phyloP scores from a whole-genome alignment of 2,329 filamentous ascomycete genomes.

The Pseudogymnoascus destructans region DNA sequence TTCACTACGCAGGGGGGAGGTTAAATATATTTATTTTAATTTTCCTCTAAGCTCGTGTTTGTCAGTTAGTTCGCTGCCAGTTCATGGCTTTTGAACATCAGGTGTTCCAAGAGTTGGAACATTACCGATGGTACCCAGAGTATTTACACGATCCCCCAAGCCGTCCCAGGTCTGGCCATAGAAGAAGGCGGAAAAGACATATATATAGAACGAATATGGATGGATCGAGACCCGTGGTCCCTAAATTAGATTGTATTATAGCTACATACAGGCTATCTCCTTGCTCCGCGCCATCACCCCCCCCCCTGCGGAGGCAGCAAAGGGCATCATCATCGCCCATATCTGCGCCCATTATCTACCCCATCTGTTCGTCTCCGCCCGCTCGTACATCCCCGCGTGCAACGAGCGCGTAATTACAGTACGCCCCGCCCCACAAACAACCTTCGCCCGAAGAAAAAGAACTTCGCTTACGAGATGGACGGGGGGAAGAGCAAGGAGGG shows the following conservation, averaged over 20 bases:
- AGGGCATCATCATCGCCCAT: neutral
- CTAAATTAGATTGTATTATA: slow-evolving; percentile 8
- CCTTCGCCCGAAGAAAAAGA: neutral
- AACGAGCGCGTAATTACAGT: neutral
- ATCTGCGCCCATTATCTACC: neutral
- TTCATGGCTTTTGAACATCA: neutral
- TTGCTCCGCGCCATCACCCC: neutral
- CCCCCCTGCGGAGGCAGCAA: neutral
- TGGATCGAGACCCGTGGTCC: slow-evolving; percentile 2
- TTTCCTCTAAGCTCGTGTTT: no score
- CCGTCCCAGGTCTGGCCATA: neutral
- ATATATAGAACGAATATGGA: neutral
- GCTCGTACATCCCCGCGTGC: neutral
- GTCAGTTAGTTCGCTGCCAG: neutral
- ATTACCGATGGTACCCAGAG: neutral
- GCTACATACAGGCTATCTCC: slow-evolving; percentile 4
- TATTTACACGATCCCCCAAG: neutral
- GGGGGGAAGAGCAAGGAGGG: neutral
- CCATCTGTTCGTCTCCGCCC: neutral
- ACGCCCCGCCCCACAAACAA: neutral
- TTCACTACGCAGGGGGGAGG: no score
- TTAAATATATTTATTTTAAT: no score
- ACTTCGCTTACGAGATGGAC: slow-evolving; percentile 5
- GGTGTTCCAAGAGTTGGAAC: neutral
- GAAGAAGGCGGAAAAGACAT: neutral